Conservation (phyloP, 2,329 filamentous ascomycete species). For the Beauveria sp. region DNA sequence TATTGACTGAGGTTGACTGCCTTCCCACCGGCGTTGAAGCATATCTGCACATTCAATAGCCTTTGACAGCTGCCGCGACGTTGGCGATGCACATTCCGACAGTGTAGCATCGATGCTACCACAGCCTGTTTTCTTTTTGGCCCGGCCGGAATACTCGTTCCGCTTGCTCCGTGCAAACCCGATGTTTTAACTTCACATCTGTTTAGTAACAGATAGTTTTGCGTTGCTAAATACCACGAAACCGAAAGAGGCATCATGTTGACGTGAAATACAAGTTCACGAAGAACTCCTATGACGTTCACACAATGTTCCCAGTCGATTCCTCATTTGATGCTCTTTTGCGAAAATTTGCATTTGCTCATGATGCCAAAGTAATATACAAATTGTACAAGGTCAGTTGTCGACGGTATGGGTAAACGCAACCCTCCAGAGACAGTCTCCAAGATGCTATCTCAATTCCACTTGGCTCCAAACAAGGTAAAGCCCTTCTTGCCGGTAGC, state of each 20-base stretch:
- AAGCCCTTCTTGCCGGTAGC: conserved; percentile 33
- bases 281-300: not conserved
- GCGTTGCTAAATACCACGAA: no score
- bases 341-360: not conserved
- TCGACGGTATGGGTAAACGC: not conserved
- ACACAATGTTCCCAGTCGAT: not conserved
- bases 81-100: no score
- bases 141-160: no score
- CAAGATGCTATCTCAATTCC: conserved; percentile 23
- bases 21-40: not conserved
- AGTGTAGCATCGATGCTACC: no score
- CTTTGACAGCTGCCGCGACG: no score
- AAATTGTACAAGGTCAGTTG: conserved; percentile 3
- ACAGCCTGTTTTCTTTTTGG: no score
- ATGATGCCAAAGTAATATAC: conserved; percentile 7
- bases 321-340: not conserved
- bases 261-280: not conserved
- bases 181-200: no score
- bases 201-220: no score
- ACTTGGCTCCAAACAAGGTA: conserved; percentile 56
- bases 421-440: not conserved
- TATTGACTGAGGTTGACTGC: not conserved
- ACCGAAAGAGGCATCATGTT: no score
- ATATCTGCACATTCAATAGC: no score
- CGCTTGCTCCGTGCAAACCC: no score